Percentiles rank a stretch among this genome's conserved stretches.
These are phyloP conservation scores for Ophiostoma fasciatum DNA, from an alignment of 2,329 filamentous ascomycete species.

Conservation along the genomic window DNA sequence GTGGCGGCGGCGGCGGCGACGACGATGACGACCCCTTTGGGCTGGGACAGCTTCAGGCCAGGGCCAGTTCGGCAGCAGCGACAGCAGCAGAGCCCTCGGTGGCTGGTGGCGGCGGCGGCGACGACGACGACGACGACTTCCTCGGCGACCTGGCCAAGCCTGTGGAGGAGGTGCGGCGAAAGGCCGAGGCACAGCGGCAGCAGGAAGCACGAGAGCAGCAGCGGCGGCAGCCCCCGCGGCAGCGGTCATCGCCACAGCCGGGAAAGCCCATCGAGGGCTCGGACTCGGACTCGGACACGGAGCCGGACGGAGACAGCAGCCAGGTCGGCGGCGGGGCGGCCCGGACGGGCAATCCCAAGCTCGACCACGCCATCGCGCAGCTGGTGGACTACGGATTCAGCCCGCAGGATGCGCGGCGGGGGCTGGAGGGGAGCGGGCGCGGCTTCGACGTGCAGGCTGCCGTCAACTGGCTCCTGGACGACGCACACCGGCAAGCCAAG, in stretches of 20 bases:
- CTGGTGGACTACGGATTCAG: constrained; percentile 92
- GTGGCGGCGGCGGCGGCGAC: constrained; percentile 17
- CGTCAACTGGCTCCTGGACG: constrained; percentile 77
- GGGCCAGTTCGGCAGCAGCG: constrained; percentile 12
- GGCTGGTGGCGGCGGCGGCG: constrained; percentile 12
- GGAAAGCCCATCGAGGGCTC: constrained; percentile 41
- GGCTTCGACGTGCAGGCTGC: constrained; percentile 73
- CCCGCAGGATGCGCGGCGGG: constrained; percentile 65
- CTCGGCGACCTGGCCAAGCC: constrained; percentile 49
- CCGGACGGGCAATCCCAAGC: constrained; percentile 38
- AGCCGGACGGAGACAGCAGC: too few relatives aligned
- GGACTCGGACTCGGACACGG: constrained; percentile 31
- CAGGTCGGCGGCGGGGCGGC: constrained; percentile 10
- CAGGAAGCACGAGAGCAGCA: constrained; percentile 7
- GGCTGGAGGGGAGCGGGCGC: constrained; percentile 64
- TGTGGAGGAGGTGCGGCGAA: constrained; percentile 45
- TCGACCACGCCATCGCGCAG: constrained; percentile 72
- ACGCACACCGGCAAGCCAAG: constrained; percentile 73
- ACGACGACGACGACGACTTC: constrained; percentile 47
- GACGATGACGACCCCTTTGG: constrained; percentile 88
- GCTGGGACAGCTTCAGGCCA: constrained; percentile 46
- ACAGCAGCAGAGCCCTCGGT: constrained; percentile 16
- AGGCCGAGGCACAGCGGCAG: constrained; percentile 20
- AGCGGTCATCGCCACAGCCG: constrained; percentile 29
- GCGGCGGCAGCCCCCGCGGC: constrained; percentile 13